Conservation (phyloP, 1,139 yeast species). For the Meyerozyma guilliermondii region DNA sequence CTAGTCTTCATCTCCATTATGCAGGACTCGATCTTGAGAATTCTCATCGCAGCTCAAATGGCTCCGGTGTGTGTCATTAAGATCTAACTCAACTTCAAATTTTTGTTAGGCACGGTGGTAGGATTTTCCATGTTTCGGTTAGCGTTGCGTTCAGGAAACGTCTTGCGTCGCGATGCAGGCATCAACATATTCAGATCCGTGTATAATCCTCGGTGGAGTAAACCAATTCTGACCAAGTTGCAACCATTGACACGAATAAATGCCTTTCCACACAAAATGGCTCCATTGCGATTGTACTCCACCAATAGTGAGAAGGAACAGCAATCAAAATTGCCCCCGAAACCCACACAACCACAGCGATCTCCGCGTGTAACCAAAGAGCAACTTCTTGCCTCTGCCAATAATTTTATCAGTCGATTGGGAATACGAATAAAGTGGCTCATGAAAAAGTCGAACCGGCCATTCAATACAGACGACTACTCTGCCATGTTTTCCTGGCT, state of each 20-base stretch:
- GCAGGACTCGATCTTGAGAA: not conserved
- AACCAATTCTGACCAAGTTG: not conserved
- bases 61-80: too few species aligned
- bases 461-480: slow-evolving; percentile 83
- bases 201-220: not conserved
- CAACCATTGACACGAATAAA: slow-evolving; percentile 55
- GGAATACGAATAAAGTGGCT: slow-evolving; percentile 66
- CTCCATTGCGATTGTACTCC: not conserved
- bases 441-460: slow-evolving; percentile 49
- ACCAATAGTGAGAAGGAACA: not conserved
- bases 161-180: not conserved
- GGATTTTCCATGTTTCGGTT: not conserved
- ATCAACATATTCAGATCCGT: not conserved
- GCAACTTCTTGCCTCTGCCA: slow-evolving; percentile 50
- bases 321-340: not conserved
- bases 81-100: too few species aligned
- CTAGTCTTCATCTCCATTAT: not conserved
- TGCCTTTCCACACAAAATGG: not conserved
- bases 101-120: not conserved
- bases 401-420: slow-evolving; percentile 44
- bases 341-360: not conserved
- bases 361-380: slow-evolving; percentile 30
- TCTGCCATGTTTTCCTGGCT: slow-evolving; percentile 90
- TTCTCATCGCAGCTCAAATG: not conserved
- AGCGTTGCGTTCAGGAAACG: not conserved